Conservation (phyloP, 495 filamentous ascomycete species). For the Aspergillus olivimuriae region DNA sequence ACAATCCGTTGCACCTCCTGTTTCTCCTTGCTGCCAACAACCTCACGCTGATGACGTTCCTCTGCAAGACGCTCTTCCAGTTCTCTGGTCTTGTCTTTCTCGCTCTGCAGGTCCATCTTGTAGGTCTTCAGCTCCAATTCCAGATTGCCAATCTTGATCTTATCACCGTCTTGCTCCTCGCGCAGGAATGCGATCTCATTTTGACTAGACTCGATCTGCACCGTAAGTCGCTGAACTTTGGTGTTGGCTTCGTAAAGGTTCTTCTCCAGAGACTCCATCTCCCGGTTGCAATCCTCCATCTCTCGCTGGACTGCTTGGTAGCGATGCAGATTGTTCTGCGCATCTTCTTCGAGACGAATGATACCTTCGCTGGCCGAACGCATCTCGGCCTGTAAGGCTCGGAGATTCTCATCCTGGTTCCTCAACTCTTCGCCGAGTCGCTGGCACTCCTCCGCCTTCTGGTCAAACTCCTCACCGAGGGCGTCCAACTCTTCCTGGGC, state of each 20-base stretch:
- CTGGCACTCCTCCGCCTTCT: conserved; percentile 65
- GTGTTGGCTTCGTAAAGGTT: conserved; percentile 72
- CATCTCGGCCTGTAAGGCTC: conserved; percentile 83
- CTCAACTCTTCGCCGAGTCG: conserved; percentile 55
- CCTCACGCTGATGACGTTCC: conserved; percentile 80
- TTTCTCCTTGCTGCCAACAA: conserved; percentile 79
- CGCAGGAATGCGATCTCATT: conserved; percentile 91
- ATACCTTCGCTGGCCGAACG: conserved; percentile 80
- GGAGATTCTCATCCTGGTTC: conserved; percentile 64
- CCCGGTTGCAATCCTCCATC: conserved; percentile 65
- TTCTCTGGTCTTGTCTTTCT: conserved; percentile 72
- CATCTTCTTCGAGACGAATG: conserved; percentile 80
- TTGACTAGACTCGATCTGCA: conserved; percentile 88
- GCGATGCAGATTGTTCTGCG: conserved; percentile 56
- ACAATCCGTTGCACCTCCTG: conserved; percentile 77
- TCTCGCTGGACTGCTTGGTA: conserved; percentile 71
- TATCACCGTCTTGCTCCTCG: conserved; percentile 95
- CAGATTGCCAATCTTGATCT: conserved; percentile 93
- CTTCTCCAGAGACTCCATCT: conserved; percentile 70
- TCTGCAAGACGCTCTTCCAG: conserved; percentile 69
- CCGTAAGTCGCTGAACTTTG: conserved; percentile 76
- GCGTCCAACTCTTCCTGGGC: conserved; percentile 77
- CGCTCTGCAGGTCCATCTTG: conserved; percentile 65
- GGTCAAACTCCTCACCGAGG: conserved; percentile 73
- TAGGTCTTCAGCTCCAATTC: conserved; percentile 72